Evolutionary conservation across 2,329 filamentous ascomycete species (phyloP), one percentile per base, ranked within the genome.

Genomic region (Diplodia mutila): DNA sequence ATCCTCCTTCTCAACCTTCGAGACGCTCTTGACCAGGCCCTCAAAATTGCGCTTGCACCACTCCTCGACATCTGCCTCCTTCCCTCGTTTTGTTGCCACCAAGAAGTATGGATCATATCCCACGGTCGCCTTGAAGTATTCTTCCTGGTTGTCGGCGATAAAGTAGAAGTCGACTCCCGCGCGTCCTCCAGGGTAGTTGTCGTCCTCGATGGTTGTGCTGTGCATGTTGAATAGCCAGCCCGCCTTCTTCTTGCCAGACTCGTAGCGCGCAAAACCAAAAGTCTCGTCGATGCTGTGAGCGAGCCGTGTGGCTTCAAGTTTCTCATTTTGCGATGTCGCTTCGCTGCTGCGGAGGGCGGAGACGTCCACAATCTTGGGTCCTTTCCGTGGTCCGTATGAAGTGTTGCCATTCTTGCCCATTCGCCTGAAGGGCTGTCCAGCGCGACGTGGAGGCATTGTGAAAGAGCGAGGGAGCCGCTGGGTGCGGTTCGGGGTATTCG

Each of bases 181-280:
- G 71, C 93, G 89, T 46, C 95, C 95, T 69, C 92, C 92, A 1
- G 91, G 90, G 54, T 91, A 86, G 72, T 92, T 91, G 18, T 94
- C 87, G 76, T 98, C 94, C 78, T 97, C 83, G 54, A 99, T 85
- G 14, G 89, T 88, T 0, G 95, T 98, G 48, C 93, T 89, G 77
- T 97, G 92, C 82, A 98, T 92, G 76, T 98, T 99, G 73, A 94
- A 92, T 4, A 99, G 87, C 95, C 95, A 99, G 71, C 96, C 94
- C 61, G 91, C 87, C 76, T 89, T 91, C 81, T 90, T 93, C 76
- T 91, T 88, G 57, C 93, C 95, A 37, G 92, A 90, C 71, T 99
- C 96, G 77, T 94, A 97, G 61, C 94, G 91, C 39, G 90, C 86
- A 78, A 99, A 99, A 65, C 95, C 96, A 89, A 98, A 95, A 70